Evolutionary conservation across 805 yeast species (phyloP).

Genomic region (Yarrowia yakushimensis): DNA sequence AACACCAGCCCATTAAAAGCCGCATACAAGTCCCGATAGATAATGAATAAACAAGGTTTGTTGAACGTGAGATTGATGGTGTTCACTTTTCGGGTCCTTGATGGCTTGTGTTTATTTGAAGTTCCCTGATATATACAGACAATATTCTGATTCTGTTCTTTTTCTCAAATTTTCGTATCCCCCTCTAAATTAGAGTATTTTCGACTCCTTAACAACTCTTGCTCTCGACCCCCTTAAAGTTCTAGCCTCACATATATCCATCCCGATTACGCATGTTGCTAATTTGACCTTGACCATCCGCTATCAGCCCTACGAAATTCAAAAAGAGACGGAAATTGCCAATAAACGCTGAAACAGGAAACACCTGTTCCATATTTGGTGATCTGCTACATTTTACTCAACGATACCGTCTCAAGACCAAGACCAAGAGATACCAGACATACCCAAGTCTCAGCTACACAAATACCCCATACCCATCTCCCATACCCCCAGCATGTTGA

Average conservation of each 20-base stretch:
- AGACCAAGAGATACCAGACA: background rate
- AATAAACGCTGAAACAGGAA: conserved; percentile 12
- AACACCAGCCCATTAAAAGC: conserved; percentile 8
- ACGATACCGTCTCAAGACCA: conserved; percentile 7
- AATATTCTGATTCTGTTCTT: too few relatives aligned
- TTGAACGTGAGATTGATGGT: background rate
- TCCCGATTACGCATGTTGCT: background rate
- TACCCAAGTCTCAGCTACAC: background rate
- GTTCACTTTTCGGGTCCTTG: background rate
- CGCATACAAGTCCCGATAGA: background rate
- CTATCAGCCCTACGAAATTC: conserved; percentile 7
- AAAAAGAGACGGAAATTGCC: conserved; percentile 1
- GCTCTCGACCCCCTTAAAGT: background rate
- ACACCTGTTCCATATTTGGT: background rate
- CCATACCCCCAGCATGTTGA: background rate
- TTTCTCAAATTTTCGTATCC: too few relatives aligned
- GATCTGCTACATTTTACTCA: conserved; percentile 16
- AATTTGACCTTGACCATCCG: conserved; percentile 4
- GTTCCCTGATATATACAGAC: too few relatives aligned
- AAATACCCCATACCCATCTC: background rate
- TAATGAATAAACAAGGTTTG: background rate
- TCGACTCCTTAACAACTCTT: too few relatives aligned
- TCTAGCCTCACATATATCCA: background rate
- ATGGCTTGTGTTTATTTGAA: background rate
- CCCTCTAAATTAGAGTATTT: too few relatives aligned